Evolutionary conservation across 1,284 basidiomycete genomes (phyloP), one percentile per base, ranked within the genome.

Genomic region (Coniferiporia sulphurascens): DNA sequence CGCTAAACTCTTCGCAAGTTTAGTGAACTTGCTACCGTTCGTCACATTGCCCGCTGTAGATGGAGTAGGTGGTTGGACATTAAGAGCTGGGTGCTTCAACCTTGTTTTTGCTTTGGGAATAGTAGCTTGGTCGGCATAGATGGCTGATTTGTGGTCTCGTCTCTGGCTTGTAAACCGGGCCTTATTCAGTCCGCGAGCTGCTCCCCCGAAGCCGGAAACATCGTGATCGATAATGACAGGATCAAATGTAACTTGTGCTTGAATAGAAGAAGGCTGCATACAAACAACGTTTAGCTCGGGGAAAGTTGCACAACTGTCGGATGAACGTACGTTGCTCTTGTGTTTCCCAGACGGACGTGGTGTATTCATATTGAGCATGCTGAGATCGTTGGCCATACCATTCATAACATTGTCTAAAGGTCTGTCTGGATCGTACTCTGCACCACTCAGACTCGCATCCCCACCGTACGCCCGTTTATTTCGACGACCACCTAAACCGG

Each of bases 401-500:
- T 80, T 82, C 57, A 90, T 81, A 69, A 91, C 87, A 43, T 84
- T 82, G 61, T 89, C 83, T 22, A 95, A 71, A 13, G 88, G 89
- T 46, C 93, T 77, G 52, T 95, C 92, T 1, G 92, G 91, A 69
- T 95, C 92, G 65, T 91, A 95, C 69, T 95, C 92, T 46, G 85
- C 87, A 27, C 84, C 87, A 67, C 85, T 89, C 43, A 87, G 69
- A 65, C 83, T 87, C 38, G 79, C 70, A 63, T 81, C 64, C 8
- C 45, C 64, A 48, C 17, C 60, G 61, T 58, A 53, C 56, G 41
- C 55, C 36, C 63, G 56, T 32, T 36, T 59, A 55, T 59, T 85
- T 3, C 74, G 74, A 43, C 55, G 53, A 2, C 74, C 73, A 54
- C 82, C 86, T 2, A 95, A 78, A 0, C 93, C 93, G 1, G 91